Percentiles rank a stretch among this genome's conserved stretches.
These are phyloP conservation scores for Chlorophyllum brunneum DNA, from an alignment of 768 basidiomycete genomes.

Conservation along the genomic window DNA sequence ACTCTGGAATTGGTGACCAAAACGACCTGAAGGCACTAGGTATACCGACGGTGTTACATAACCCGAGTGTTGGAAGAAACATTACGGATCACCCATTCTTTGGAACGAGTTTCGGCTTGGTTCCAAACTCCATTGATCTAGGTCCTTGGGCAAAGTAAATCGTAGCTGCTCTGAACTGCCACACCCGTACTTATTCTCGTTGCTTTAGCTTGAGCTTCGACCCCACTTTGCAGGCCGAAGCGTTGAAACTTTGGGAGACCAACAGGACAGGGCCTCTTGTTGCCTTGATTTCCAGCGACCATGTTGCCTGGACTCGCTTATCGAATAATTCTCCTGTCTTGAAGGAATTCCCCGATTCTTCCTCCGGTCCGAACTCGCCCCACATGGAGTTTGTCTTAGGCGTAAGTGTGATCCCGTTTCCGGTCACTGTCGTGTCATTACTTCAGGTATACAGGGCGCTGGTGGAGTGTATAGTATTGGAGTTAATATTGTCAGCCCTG, in stretches of 20 bases:
- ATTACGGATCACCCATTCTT: constrained; percentile 22
- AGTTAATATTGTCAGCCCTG: constrained; percentile 23
- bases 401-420: not conserved
- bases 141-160: constrained; percentile 9
- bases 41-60: constrained; percentile 21
- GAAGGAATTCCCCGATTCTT: constrained; percentile 8
- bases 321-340: constrained; percentile 5
- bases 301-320: constrained; percentile 12
- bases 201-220: not conserved
- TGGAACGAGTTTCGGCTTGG: not conserved
- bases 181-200: not conserved
- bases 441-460: constrained; percentile 8
- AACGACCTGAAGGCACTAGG: constrained; percentile 14
- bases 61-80: constrained; percentile 26
- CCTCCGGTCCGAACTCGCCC: constrained; percentile 12
- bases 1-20: constrained; percentile 18
- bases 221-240: constrained; percentile 1
- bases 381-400: constrained; percentile 11
- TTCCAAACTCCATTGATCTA: constrained; percentile 6
- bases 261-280: constrained; percentile 13
- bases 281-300: not conserved
- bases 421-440: not conserved
- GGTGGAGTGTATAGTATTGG: constrained; percentile 20
- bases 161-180: not conserved
- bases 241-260: constrained; percentile 11